Evolutionary conservation across 306 rosid genomes (phyloP), one percentile per base, ranked within the genome.

Genomic region (Castanea mollissima): DNA sequence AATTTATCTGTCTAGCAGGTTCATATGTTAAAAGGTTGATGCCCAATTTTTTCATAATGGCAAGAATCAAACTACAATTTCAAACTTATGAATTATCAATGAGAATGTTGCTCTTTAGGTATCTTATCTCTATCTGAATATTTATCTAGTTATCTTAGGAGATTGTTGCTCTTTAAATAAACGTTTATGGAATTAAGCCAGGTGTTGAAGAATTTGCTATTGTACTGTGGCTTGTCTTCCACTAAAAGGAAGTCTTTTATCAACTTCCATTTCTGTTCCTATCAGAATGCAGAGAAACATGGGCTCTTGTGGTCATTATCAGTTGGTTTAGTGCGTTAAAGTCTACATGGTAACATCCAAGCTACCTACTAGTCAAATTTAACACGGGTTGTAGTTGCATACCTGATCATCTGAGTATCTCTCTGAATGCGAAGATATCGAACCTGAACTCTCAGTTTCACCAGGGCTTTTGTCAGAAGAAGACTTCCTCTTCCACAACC

Each of bases 401-500:
- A 91, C 97, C 96, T 88, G 97, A 49, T 93, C 97, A 77, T 91
- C 97, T 3, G 94, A 93, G 83, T 67, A 84, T 76, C 86, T 88
- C 96, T 87, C 98, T 15, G 93, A 89, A 77, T 89, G 87, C 3
- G 97, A 90, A n/a, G 97, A 90, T 76, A 82, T 82, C 7, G 99
- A 91, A 81, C 92, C 98, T 25, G 94, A 89, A 85, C 98, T 88
- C 52, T 93, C 98, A 74, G 89, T 87, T 86, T 94, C 97, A 0
- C 91, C 90, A 0, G 96, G 73, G 80, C 97, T 89, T 84, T 83
- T 92, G 77, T 91, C 96, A 5, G 97, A 90, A 5, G 97, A 90
- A 77, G 93, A 89, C 80, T 83, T 93, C 74, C 89, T 81, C 88
- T 91, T 93, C 97, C 98, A 89, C 41, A 91, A 85, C 97, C 97